Base-by-base conservation (phyloP, 495 filamentous ascomycete genomes). In the Staphylotrichum longicolle region DNA sequence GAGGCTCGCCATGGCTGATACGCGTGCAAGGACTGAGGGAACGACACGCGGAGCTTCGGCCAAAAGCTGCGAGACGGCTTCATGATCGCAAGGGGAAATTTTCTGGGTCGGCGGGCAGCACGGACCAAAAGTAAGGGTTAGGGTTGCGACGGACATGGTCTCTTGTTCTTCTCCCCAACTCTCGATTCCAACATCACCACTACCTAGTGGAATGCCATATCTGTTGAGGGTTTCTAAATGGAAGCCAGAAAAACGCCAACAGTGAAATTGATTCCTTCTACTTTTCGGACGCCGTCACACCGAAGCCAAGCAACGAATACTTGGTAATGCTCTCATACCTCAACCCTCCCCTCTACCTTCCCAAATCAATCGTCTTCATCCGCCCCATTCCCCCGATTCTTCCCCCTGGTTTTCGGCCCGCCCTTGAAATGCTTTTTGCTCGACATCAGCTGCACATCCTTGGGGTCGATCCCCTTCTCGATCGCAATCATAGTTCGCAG, bases 401-500 rank as follows among this genome's bases (percentile, higher is more conserved):
- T 83, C 62, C 74, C 79, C 78, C 86, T 86, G 10, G 77, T 75
- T 71, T 83, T 84, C 47, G 68, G 85, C 57, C 88, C 86, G 7
- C 82, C 87, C 79, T 98, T 98, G 75, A 91, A 96, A 74, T 98
- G 95, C 78, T 97, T 98, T 85, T 99, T 99, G 33, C 88, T 85
- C 7, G 79, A 81, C 67, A 79, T 74, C 42, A 82, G 57, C 70
- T 81, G 84, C 63, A 96, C 79, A 54, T 98, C 95, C 39, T 86
- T 88, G 3, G 91, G 88, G 70, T 95, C 91, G 11, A 97, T 70
- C 47, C 88, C 87, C 61, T 88, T 89, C 75, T 97, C 92, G 44
- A 96, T 58, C 27, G 95, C 93, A 61, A 91, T 75, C 86, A 97
- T 86, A 51, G 87, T 79, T 68, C 87, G 86, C 68, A 91, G 81